A percentile compares a stretch with the other conserved stretches of the same genome.
Conservation (phyloP, 768 basidiomycete genomes). For the Tremella yokohamensis region DNA sequence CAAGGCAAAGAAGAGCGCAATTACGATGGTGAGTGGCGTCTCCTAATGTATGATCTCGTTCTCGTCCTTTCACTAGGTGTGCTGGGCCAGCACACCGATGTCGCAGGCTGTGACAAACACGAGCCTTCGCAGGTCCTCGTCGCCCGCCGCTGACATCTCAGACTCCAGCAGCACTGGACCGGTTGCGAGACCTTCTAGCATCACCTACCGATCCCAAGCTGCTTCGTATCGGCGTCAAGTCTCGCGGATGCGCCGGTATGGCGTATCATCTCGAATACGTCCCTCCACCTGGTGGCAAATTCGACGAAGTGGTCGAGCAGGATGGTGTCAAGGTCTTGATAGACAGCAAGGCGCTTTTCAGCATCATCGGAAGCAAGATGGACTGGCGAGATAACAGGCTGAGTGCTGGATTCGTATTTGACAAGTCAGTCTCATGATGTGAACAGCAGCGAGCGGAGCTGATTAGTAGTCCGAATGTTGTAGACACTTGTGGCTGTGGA, state of each 20-base stretch:
- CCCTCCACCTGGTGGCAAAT: constrained; percentile 64
- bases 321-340: constrained; percentile 90
- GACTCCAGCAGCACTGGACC: constrained; percentile 74
- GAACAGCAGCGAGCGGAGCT: not conserved
- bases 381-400: constrained; percentile 93
- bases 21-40: constrained; percentile 48
- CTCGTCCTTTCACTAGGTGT: not conserved
- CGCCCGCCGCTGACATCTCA: constrained; percentile 48
- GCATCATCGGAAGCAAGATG: constrained; percentile 98
- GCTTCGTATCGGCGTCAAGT: constrained; percentile 90
- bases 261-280: constrained; percentile 93
- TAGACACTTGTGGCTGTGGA: constrained; percentile 45
- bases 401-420: constrained; percentile 55
- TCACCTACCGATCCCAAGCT: constrained; percentile 73
- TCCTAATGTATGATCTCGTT: not conserved
- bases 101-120: too few species aligned
- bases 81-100: not conserved
- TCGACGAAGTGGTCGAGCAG: constrained; percentile 95
- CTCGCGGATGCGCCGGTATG: constrained; percentile 94
- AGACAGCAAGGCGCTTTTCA: constrained; percentile 94
- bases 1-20: constrained; percentile 51
- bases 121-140: too few species aligned
- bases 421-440: constrained; percentile 34
- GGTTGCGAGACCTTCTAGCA: constrained; percentile 68
- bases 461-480: constrained; percentile 37